Conservation (phyloP, 768 basidiomycete genomes). For the Ramaria rubella region DNA sequence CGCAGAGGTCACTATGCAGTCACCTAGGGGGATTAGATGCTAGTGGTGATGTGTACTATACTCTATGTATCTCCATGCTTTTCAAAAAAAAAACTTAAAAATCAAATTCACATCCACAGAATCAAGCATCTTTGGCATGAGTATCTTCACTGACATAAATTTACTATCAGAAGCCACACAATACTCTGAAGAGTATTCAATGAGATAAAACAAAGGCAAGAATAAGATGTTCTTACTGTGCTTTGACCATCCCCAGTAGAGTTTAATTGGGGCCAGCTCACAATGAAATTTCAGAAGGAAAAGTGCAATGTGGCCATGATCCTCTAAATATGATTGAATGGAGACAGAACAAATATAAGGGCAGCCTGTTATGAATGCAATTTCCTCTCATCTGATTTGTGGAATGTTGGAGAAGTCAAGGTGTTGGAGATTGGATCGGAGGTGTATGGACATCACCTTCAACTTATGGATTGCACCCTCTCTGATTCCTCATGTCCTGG, state of each 20-base stretch:
- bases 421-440: too few relatives aligned
- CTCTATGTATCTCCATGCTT: constrained; percentile 15
- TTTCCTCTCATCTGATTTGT: too few relatives aligned
- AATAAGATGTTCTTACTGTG: background rate
- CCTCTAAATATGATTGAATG: constrained; percentile 21
- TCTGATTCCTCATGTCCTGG: too few relatives aligned
- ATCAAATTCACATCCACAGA: constrained; percentile 15
- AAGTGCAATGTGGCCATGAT: constrained; percentile 23
- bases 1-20: too few relatives aligned
- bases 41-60: too few relatives aligned
- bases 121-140: constrained; percentile 21
- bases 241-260: constrained; percentile 10
- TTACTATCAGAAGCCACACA: constrained; percentile 19
- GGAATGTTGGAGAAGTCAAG: too few relatives aligned
- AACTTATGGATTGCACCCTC: too few relatives aligned
- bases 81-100: constrained; percentile 13
- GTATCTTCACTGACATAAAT: constrained; percentile 18
- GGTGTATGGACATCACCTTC: too few relatives aligned
- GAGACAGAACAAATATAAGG: too few relatives aligned
- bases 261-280: constrained; percentile 25
- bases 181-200: constrained; percentile 13
- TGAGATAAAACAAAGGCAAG: background rate
- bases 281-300: constrained; percentile 28
- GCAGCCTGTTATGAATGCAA: too few relatives aligned
- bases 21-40: too few relatives aligned